Base-by-base conservation (phyloP, 2,329 filamentous ascomycete genomes). In the Dendryphion nanum region DNA sequence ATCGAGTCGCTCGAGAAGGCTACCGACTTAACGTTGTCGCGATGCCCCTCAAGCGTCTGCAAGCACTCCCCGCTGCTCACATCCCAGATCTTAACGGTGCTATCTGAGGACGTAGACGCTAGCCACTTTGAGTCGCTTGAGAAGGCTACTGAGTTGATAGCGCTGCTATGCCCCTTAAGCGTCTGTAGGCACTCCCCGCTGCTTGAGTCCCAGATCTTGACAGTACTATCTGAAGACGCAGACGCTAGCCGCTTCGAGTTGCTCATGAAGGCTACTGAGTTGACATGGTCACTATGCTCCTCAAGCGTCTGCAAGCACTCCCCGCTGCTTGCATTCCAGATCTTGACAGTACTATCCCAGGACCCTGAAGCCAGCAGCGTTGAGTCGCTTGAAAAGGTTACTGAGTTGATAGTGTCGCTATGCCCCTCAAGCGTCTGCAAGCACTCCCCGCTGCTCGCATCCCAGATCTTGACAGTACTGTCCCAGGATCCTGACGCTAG, bases 51-150 rank as follows among this genome's bases (percentile, higher is more conserved):
- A 26, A 58, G 48, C 17, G 32, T 44, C 33, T 40, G 37, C 30
- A 44, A n/a, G n/a, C n/a, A 96, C 55, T 96, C 86, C 33, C 93
- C 93, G 2, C 84, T 95, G 55, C 83, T 81, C 34, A 96, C 86
- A 59, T 98, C 89, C 93, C 93, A 98, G 88, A 98, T 94, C 74
- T 98, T 98, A 48, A 98, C 75, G 4, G 89, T 96, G 57, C 91
- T 83, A 64, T 98, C 93, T n/a, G n/a, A n/a, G 42, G 89, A 95
- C 38, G 93, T 93, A 28, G 88, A 95, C 40, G 98, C 95, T 21
- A 98, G 90, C 63, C 98, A 98, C 50, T 90, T 86, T 0, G 85
- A 88, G 61, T 98, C 93, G 55, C 98, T 93, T 67, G 97, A 93
- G 68, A 98, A 98, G 66, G 93, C 98, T n/a, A n/a, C n/a, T n/a